Base-by-base conservation (phyloP, 495 filamentous ascomycete species). In the Choiromyces venosus region DNA sequence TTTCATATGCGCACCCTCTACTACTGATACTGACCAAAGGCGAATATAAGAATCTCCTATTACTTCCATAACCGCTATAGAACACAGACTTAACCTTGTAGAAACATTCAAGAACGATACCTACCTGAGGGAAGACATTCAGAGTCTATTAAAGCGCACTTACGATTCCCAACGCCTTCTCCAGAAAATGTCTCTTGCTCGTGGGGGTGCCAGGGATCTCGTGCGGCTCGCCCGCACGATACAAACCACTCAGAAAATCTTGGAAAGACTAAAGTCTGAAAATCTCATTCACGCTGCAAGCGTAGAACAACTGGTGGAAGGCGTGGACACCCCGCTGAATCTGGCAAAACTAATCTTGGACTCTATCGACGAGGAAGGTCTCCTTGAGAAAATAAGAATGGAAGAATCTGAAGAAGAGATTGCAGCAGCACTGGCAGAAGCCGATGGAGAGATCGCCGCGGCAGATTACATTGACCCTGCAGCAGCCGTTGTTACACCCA, bases 121-220 rank as follows among this genome's bases (percentile, higher is more conserved):
- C 14, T 82, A 87, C 21, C 85, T 96, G 16, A 88, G 91, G 46
- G 89, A 95, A 69, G 85, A 88, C 64, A 83, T 96, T 19, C 83
- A 87, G 0, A 78, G 85, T 33, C 83, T 94, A n/a, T 85, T 98
- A 9, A 89, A 90, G 76, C 87, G 87, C 42, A 93, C 89, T 74
- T 89, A 93, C 73, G 95, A 99, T 81, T 91, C 92, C 9, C 90
- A 96, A 73, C 91, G 96, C 8, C 86, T 98, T 44, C 88, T 97
- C 1, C 94, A 97, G 80, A 97, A 93, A 74, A 97, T 99, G 76
- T 90, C 94, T 2, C 85, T 97, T 12, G 93, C 93, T 21, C 87
- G 92, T 67, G 95, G 94, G n/a, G 92, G 97, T 76, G 85, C 94
- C n/a, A 94, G 97, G 82, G 95, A 98, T 79, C 85, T 99, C 36